These are phyloP conservation scores for Citrus inodora DNA, from an alignment of 345 rosid species.

Conservation along the genomic window DNA sequence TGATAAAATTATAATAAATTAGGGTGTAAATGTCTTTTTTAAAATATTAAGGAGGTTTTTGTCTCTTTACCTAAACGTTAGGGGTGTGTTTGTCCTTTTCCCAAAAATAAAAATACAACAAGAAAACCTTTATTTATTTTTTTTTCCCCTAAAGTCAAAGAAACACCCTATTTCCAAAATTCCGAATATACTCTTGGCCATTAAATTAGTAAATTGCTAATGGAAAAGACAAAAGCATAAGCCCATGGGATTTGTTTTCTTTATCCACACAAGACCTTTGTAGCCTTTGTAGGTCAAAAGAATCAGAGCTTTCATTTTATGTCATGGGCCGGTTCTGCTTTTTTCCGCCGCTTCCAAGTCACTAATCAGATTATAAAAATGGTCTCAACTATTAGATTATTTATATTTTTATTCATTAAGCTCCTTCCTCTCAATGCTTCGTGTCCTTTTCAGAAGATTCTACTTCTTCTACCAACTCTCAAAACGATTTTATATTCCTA, in stretches of 20 bases:
- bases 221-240: background rate
- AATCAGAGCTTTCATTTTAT: background rate
- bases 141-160: too few relatives aligned
- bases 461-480: background rate
- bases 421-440: background rate
- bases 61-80: too few relatives aligned
- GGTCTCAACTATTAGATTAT: background rate
- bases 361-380: too few relatives aligned
- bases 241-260: background rate
- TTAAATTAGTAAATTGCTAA: background rate
- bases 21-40: too few relatives aligned
- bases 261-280: background rate
- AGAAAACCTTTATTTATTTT: too few relatives aligned
- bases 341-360: conserved; percentile 3
- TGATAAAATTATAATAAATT: too few relatives aligned
- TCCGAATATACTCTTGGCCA: background rate
- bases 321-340: conserved; percentile 30
- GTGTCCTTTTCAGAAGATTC: background rate
- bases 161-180: too few relatives aligned
- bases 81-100: too few relatives aligned
- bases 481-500: background rate
- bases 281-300: background rate
- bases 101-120: background rate
- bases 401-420: background rate
- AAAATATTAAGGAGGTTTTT: too few relatives aligned